Base-by-base conservation (phyloP, 805 yeast species). In the Candida schatavii region DNA sequence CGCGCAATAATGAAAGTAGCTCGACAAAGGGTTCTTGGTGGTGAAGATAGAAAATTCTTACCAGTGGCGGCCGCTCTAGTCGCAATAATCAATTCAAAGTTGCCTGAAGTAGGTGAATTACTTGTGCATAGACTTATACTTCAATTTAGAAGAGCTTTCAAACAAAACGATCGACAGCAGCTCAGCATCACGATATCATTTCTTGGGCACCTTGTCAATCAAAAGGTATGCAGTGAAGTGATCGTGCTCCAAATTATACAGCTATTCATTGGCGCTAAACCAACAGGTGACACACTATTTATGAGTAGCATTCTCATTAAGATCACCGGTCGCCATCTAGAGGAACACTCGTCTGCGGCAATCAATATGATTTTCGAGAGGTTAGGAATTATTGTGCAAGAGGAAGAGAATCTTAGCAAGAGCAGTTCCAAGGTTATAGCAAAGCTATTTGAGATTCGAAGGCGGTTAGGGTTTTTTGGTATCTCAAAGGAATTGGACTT, bases 21-120 rank as follows among this genome's bases (percentile, higher is more conserved):
- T 31, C 21, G 19, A 13, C 35, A 31, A 5, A 71, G 25, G 35
- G 47, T 85, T 0, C n/a, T n/a, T 7, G 27, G 11, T 11, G 11
- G 11, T 23, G 27, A 11, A 23, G 27, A 23, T 23, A 23, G 27
- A 23, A 7, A 7, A 23, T 23, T 23, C 11, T 7, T 23, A 23
- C 60, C 77, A 0, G 70, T 74, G 1, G 81, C 75, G 49, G 79
- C 89, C 0, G 64, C 85, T 0, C 51, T 88, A 27, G 70, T 77
- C 0, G 71, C 83, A 2, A 71, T 83, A 0, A 39, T 88, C 9
- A 84, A 85, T 58, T 74, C 85, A 4, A 78, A 83, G 48, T 57
- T 86, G 3, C 93, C 95, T 0, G 75, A 75, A 27, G 62, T 87
- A 14, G 96, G 95, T 2, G 74, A 74, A 42, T 56, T 83, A 3